These are phyloP conservation scores for Metschnikowia similis DNA, from an alignment of 805 yeast species.

Conservation along the genomic window DNA sequence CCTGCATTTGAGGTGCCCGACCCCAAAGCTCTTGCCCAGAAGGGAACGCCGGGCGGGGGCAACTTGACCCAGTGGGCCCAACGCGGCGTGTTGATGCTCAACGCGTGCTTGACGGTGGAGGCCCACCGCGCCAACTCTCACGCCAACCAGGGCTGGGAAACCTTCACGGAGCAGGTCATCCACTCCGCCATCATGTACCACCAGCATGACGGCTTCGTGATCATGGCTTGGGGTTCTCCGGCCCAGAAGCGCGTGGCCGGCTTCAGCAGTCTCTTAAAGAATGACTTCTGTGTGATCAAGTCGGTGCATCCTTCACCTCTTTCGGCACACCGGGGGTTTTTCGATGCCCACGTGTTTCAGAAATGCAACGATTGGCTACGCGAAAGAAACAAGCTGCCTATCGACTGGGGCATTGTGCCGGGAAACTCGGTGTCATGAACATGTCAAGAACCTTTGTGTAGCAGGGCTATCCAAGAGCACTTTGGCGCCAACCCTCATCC, in stretches of 20 bases:
- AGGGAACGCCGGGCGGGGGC: conserved; percentile 46
- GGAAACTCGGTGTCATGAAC: conserved; percentile 16
- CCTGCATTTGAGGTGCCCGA: conserved; percentile 65
- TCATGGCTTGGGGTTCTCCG: conserved; percentile 80
- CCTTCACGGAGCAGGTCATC: conserved; percentile 73
- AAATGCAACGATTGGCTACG: conserved; percentile 76
- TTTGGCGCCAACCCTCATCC: no score
- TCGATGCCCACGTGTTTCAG: conserved; percentile 68
- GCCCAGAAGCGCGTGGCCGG: conserved; percentile 59
- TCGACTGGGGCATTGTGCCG: conserved; percentile 60
- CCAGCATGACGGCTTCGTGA: conserved; percentile 50
- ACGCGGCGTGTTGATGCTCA: conserved; percentile 82
- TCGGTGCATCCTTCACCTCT: conserved; percentile 95
- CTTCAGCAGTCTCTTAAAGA: conserved; percentile 20
- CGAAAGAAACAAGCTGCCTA: conserved; percentile 35
- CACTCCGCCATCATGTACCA: conserved; percentile 47
- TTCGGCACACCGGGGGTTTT: conserved; percentile 82
- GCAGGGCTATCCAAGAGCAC: no score
- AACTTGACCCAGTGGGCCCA: conserved; percentile 79
- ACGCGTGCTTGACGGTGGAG: conserved; percentile 84
- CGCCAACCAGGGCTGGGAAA: conserved; percentile 88
- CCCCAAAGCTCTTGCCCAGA: conserved; percentile 16
- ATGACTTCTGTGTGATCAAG: conserved; percentile 50
- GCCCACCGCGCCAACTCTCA: conserved; percentile 95
- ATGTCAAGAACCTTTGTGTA: no score